A percentile compares a stretch with the other conserved stretches of the same genome.
Evolutionary conservation across 306 rosid genomes (phyloP).

Genomic region (Pyrus betulifolia): DNA sequence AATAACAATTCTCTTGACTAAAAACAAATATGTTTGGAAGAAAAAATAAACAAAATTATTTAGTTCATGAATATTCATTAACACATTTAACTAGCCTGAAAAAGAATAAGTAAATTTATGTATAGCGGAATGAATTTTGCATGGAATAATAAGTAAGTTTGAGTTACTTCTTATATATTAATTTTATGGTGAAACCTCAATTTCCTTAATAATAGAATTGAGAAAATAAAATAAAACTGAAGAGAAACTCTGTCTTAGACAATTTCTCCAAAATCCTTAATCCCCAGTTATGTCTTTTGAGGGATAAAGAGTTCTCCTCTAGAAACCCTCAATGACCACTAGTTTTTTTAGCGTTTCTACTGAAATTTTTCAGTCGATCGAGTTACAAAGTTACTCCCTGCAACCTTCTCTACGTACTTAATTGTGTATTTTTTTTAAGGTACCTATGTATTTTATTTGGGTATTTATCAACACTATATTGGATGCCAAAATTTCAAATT

Average conservation of each 20-base stretch:
- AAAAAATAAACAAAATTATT: not conserved
- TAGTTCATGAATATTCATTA: not conserved
- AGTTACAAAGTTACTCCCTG: too few species aligned
- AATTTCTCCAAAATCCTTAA: not conserved
- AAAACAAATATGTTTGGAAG: not conserved
- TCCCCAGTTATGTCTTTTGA: not conserved
- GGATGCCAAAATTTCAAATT: too few species aligned
- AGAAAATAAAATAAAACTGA: not conserved
- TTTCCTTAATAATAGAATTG: too few species aligned
- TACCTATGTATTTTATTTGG: too few species aligned
- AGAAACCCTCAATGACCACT: too few species aligned
- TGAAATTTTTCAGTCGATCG: too few species aligned
- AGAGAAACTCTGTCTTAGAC: not conserved
- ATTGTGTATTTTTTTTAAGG: too few species aligned
- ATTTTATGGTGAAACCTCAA: too few species aligned
- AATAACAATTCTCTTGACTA: not conserved
- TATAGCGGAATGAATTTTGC: not conserved
- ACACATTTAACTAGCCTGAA: not conserved
- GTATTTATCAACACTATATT: too few species aligned
- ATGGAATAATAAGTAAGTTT: not conserved
- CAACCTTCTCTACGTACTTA: too few species aligned
- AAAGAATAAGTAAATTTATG: not conserved
- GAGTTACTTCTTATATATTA: too few species aligned
- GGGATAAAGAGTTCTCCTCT: not conserved
- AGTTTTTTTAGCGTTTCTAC: too few species aligned